A percentile compares a stretch with the other conserved stretches of the same genome.
Evolutionary conservation across 2,329 filamentous ascomycete genomes (phyloP).

Genomic region (Colletotrichum agaves): DNA sequence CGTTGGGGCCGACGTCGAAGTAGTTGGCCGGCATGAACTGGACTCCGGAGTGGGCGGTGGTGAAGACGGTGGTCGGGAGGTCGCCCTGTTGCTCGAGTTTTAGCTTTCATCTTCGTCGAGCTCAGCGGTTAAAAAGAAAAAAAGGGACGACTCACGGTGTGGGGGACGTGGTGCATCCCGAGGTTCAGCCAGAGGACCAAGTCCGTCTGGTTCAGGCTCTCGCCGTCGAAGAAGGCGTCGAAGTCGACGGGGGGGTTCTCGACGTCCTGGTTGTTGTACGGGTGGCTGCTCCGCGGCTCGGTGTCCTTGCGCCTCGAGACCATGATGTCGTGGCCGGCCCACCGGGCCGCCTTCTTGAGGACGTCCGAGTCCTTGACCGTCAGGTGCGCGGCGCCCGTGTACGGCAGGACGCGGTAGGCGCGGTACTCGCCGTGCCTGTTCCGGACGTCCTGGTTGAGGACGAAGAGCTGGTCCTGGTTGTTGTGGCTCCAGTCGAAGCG

Average conservation of each 20-base stretch:
- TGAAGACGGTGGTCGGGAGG: slow-evolving; percentile 61
- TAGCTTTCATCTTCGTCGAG: not conserved
- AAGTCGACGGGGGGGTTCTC: slow-evolving; percentile 63
- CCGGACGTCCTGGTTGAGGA: slow-evolving; percentile 61
- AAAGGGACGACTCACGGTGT: slow-evolving; percentile 48
- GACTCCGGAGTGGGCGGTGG: slow-evolving; percentile 53
- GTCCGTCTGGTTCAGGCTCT: slow-evolving; percentile 49
- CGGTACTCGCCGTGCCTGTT: slow-evolving; percentile 63
- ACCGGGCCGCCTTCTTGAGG: slow-evolving; percentile 56
- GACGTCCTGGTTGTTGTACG: slow-evolving; percentile 57
- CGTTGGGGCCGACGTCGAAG: slow-evolving; percentile 44
- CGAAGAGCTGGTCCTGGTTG: slow-evolving; percentile 55
- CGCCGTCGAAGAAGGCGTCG: slow-evolving; percentile 54
- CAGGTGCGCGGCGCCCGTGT: slow-evolving; percentile 53
- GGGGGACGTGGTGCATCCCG: slow-evolving; percentile 68
- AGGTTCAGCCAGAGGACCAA: slow-evolving; percentile 63
- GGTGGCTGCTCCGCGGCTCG: slow-evolving; percentile 58
- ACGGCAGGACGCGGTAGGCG: slow-evolving; percentile 61
- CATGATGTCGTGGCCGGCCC: slow-evolving; percentile 62
- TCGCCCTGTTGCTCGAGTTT: slow-evolving; percentile 44
- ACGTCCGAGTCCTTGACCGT: slow-evolving; percentile 60
- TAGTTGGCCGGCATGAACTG: slow-evolving; percentile 55
- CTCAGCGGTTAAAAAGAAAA: too few relatives aligned
- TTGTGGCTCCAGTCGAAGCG: slow-evolving; percentile 62
- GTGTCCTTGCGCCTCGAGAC: slow-evolving; percentile 62